Evolutionary conservation across 306 rosid genomes (phyloP), one percentile per base, ranked within the genome.

Genomic region (Casuarina equisetifolia): DNA sequence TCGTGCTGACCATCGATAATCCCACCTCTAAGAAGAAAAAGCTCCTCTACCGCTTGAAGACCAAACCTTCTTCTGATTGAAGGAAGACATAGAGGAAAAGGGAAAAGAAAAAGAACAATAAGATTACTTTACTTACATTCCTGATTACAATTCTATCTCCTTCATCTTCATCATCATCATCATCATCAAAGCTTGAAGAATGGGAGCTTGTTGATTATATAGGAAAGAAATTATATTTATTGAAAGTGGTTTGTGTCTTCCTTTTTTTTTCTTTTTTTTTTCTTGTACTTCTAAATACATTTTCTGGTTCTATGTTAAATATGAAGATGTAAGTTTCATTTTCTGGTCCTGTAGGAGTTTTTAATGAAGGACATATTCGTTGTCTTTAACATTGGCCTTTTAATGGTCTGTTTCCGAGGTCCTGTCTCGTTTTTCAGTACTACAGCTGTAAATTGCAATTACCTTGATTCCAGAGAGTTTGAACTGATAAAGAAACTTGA

Each of bases 21-120:
- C 76, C 77, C 46, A 74, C 88, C 79, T 86, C 93, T 13, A 92
- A 90, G 90, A 92, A 88, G 90, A 92, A 92, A 84, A 90, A 83
- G 61, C 92, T 92, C 62, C 89, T 87, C 68, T 92, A 92, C 82
- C 93, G 97, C 11, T 81, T 84, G 80, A 92, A 90, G 90, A 84
- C 78, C 80, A 89, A 85, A 46, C 69, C 85, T 46, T 61, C 74
- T n/a, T 73, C 84, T 81, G 82, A 84, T 15, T 86, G 75, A 82
- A 55, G 6, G 6, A 67, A 52, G 42, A 45, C 7, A 19, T 13
- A 43, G 68, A 44, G 59, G 15, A 76, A 69, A 51, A 40, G 15
- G 40, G 57, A 50, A 25, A 59, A 59, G 4, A 70, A 54, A 35
- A 48, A 66, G 55, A 71, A 51, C 57, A 75, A 46, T 66, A 70